Evolutionary conservation across 1,139 yeast species (phyloP), one percentile per base, ranked within the genome.

Genomic region (Kazachstania sp.): DNA sequence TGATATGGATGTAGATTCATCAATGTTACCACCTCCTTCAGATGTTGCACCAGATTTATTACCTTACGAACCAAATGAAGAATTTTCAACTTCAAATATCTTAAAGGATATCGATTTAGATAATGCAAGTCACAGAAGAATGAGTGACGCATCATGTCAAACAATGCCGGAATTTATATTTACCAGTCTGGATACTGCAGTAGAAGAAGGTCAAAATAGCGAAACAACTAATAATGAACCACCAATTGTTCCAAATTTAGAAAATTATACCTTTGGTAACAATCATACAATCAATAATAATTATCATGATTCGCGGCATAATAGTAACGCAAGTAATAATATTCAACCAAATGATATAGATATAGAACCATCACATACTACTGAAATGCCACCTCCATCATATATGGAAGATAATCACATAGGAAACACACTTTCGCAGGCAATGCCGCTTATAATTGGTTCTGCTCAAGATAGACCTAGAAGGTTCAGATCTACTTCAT

Each of bases 1-100:
- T 9, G 38, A 35, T 49, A 71, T 26, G 18, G 37, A 28, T 13
- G 19, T 19, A 81, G 3, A 30, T 13, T 39, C 29, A 12, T n/a
- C 35, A n/a, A 5, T 37, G 19, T 34, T 18, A 23, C 37, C 44
- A 23, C 37, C 44, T n/a, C 37, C 32, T 23, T n/a, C 35, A 7
- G 39, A 35, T 35, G 11, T 41, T 6, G 37, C 38, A 6, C 44
- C 44, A 11, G 44, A 40, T 15, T 20, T 39, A 16, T 19, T 31
- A 26, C 32, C 31, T 11, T 41, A 37, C 9, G 37, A 26, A 15
- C 30, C 41, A 30, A 18, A 9, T 9, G 26, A 29, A 13, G 31
- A 19, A 4, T 29, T 28, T 5, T 12, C 15, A 12, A 9, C 30
- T 12, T 2, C 28, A 2, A 19, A 19, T 7, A 19, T 19, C 29